Percentiles rank a stretch among this genome's conserved stretches.
phyloP scores from a whole-genome alignment of 768 basidiomycete species.

The Mycena albidolilacea region DNA sequence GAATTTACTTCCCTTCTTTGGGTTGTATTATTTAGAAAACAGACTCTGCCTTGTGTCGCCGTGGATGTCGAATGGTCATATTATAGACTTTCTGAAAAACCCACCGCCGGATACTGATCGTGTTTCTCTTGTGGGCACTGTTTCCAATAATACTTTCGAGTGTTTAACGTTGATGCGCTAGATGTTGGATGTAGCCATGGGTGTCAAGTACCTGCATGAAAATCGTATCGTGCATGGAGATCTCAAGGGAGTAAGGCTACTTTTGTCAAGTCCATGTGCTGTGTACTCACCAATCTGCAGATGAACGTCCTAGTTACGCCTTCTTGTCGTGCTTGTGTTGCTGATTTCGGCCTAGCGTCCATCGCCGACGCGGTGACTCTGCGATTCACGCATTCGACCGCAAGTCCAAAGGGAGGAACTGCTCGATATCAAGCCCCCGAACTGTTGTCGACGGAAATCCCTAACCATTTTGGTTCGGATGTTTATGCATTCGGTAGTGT shows the following conservation, averaged over 20 bases:
- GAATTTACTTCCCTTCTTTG: conserved; percentile 41
- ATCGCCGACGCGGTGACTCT: conserved; percentile 31
- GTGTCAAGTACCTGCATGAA: conserved; percentile 35
- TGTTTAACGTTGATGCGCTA: background rate
- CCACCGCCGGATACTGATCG: conserved; percentile 19
- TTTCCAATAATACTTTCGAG: background rate
- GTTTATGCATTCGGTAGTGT: conserved; percentile 36
- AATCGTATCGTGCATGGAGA: conserved; percentile 39
- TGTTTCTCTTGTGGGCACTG: conserved; percentile 21
- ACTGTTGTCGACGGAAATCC: background rate
- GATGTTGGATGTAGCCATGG: conserved; percentile 28
- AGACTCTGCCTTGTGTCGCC: conserved; percentile 37
- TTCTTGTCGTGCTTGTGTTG: conserved; percentile 35
- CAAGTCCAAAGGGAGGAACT: conserved; percentile 26
- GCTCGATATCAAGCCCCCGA: conserved; percentile 34
- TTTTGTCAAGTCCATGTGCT: background rate
- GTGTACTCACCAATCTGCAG: conserved; percentile 8
- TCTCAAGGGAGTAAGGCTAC: conserved; percentile 38
- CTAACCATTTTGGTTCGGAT: conserved; percentile 22
- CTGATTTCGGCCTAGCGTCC: conserved; percentile 38
- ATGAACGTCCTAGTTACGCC: conserved; percentile 40
- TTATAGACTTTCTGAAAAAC: conserved; percentile 26
- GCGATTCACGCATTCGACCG: conserved; percentile 32
- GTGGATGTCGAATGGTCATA: conserved; percentile 29
- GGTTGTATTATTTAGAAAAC: conserved; percentile 29